A percentile compares a stretch with the other conserved stretches of the same genome.
Evolutionary conservation across 345 rosid species (phyloP).

Genomic region (Crucihimalaya himalaica): DNA sequence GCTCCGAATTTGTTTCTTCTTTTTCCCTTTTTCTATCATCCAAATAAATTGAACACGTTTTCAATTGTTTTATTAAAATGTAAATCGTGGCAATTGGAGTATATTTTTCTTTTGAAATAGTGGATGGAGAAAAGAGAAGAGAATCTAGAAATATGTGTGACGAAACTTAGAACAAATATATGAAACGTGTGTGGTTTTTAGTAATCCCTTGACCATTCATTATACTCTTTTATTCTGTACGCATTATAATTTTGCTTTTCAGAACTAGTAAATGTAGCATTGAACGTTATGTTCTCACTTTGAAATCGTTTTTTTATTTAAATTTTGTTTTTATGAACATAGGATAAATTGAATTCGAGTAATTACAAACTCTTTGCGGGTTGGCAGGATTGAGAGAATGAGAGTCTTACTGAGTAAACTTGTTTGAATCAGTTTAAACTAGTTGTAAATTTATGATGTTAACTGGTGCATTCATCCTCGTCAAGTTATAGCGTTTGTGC

Average conservation of each 20-base stretch:
- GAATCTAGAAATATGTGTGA: conserved; percentile 16
- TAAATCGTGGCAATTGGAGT: conserved; percentile 29
- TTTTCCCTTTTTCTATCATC: not conserved
- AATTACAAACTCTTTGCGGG: too few species aligned
- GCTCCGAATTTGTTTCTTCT: conserved; percentile 38
- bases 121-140: conserved; percentile 28
- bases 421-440: not conserved
- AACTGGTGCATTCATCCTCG: not conserved
- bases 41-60: conserved; percentile 32
- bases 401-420: not conserved
- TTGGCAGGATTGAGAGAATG: too few species aligned
- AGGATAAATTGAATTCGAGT: too few species aligned
- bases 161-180: not conserved
- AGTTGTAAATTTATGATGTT: not conserved
- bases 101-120: conserved; percentile 18
- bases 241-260: not conserved
- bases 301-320: not conserved
- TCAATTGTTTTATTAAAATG: conserved; percentile 28
- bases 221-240: conserved; percentile 19
- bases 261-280: conserved; percentile 16
- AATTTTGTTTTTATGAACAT: not conserved
- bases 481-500: not conserved
- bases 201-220: conserved; percentile 29
- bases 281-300: conserved; percentile 9
- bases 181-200: conserved; percentile 27